Evolutionary conservation across 2,329 filamentous ascomycete genomes (phyloP).

Genomic region (Pseudocercospora pini-densiflorae): DNA sequence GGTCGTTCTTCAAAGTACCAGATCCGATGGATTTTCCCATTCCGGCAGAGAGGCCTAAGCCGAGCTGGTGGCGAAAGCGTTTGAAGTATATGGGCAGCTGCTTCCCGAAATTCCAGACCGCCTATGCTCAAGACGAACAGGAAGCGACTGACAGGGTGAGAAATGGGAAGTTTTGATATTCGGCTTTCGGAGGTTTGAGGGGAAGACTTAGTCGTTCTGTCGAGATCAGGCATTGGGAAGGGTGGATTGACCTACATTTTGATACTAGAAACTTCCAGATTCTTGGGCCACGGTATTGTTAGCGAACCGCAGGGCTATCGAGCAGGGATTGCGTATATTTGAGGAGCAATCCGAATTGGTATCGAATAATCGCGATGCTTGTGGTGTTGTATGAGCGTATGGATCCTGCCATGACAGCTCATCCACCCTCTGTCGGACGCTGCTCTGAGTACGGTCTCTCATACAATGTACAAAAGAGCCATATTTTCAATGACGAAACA

Average conservation of each 20-base stretch:
- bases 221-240: neutral
- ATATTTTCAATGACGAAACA: neutral
- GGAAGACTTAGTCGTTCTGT: neutral
- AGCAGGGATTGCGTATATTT: neutral
- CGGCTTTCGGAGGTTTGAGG: neutral
- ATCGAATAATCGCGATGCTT: neutral
- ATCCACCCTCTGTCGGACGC: neutral
- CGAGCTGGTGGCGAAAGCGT: slow-evolving; percentile 4
- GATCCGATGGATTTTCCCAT: neutral
- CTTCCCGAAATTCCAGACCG: neutral
- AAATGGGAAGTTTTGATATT: neutral
- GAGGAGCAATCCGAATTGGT: neutral
- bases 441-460: neutral
- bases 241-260: neutral
- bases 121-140: neutral
- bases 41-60: neutral
- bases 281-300: neutral
- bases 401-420: neutral
- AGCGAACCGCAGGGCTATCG: neutral
- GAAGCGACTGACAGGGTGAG: neutral
- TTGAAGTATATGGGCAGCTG: neutral
- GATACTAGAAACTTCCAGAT: neutral
- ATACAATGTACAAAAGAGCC: neutral
- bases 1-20: slow-evolving; percentile 7
- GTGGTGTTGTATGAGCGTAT: neutral